Conservation (phyloP, 495 filamentous ascomycete species). For the Neurospora cerealis region DNA sequence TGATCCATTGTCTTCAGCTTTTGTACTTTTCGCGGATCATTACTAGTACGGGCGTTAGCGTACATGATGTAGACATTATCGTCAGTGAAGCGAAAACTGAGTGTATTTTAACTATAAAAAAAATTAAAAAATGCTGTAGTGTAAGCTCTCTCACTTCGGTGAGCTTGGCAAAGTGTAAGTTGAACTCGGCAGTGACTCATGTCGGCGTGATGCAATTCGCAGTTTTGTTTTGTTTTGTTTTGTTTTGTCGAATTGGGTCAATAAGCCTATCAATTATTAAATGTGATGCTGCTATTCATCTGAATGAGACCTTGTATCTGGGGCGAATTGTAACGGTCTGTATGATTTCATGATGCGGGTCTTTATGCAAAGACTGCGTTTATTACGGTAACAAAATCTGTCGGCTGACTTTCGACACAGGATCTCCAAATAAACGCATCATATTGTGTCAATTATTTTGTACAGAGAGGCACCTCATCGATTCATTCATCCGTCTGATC, state of each 20-base stretch:
- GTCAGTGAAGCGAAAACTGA: not conserved
- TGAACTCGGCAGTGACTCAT: not conserved
- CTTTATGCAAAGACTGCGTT: not conserved
- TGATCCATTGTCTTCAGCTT: not conserved
- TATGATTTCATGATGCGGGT: not conserved
- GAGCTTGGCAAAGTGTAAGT: not conserved
- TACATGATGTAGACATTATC: not conserved
- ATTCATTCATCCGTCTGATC: not conserved
- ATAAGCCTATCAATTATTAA: not conserved
- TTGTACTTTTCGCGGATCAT: not conserved
- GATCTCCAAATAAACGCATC: not conserved
- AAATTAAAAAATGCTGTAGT: too few relatives aligned
- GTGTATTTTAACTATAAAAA: not conserved
- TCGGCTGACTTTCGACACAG: not conserved
- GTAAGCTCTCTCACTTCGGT: not conserved
- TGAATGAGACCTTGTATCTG: not conserved
- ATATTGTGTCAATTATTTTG: not conserved
- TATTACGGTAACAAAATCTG: not conserved
- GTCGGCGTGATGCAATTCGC: not conserved
- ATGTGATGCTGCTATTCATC: not conserved
- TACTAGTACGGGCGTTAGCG: not conserved
- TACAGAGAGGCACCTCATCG: not conserved
- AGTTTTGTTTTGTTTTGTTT: not conserved
- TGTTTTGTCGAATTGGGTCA: not conserved
- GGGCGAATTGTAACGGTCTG: not conserved